These are phyloP conservation scores for Arthrobotrys conoides DNA, from an alignment of 2,329 filamentous ascomycete species.

Conservation along the genomic window DNA sequence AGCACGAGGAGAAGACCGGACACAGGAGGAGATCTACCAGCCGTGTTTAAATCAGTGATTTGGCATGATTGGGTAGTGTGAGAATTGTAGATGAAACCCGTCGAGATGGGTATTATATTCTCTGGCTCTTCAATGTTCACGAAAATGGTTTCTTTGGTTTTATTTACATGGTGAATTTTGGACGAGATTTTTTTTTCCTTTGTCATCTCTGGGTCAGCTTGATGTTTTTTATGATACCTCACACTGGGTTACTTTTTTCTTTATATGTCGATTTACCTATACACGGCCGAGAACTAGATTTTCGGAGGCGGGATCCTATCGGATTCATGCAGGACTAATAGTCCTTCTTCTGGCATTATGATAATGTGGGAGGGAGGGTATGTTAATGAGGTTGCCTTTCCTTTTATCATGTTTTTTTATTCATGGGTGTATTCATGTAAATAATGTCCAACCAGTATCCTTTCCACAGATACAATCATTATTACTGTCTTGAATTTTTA, in stretches of 20 bases:
- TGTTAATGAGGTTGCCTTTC: constrained; percentile 6
- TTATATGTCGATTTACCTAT: constrained; percentile 1
- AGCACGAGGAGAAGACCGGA: constrained; percentile 57
- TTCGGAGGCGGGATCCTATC: not conserved
- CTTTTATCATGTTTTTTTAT: constrained; percentile 2
- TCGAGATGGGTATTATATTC: not conserved
- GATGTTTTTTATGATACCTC: constrained; percentile 51
- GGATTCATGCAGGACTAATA: constrained; percentile 14
- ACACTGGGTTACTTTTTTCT: not conserved
- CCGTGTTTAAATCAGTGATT: constrained; percentile 23
- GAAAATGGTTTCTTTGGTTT: not conserved
- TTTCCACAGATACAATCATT: constrained; percentile 25
- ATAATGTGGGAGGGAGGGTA: not conserved
- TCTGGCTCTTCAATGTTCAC: not conserved
- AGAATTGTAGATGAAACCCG: not conserved
- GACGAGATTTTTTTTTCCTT: constrained; percentile 11
- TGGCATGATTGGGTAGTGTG: not conserved
- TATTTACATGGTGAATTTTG: not conserved
- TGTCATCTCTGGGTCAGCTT: constrained; percentile 10
- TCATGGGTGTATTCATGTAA: not conserved
- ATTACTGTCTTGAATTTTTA: too few relatives aligned
- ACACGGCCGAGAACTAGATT: constrained; percentile 13
- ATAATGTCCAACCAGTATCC: constrained; percentile 15
- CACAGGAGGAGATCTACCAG: constrained; percentile 44
- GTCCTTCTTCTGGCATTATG: not conserved